A percentile compares a stretch with the other conserved stretches of the same genome.
Conservation (phyloP, 345 rosid genomes). For the Euphorbia tirucalli region DNA sequence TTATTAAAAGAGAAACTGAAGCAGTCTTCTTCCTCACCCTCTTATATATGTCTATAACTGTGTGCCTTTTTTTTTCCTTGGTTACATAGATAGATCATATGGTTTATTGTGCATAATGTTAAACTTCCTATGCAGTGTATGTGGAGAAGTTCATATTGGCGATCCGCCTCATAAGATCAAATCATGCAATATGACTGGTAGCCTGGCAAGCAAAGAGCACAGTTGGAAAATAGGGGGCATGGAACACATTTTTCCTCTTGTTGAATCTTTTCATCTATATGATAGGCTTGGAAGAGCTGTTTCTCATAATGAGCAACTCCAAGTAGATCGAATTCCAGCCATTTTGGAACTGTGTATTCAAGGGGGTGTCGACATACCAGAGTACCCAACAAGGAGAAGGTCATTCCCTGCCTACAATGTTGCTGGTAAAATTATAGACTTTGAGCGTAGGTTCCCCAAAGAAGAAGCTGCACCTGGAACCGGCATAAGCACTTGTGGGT, state of each 20-base stretch:
- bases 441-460: constrained; percentile 47
- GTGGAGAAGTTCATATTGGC: constrained; percentile 53
- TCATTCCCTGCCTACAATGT: constrained; percentile 38
- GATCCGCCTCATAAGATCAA: constrained; percentile 41
- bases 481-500: constrained; percentile 40
- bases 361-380: constrained; percentile 48
- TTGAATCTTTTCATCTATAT: constrained; percentile 53
- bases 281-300: constrained; percentile 55
- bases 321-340: constrained; percentile 49
- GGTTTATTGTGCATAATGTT: neutral
- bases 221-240: constrained; percentile 38
- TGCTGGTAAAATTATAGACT: constrained; percentile 43
- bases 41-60: neutral
- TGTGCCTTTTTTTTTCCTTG: neutral
- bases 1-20: neutral
- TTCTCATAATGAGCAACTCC: constrained; percentile 44
- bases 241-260: constrained; percentile 36
- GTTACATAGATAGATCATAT: neutral
- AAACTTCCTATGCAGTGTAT: constrained; percentile 32
- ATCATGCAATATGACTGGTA: constrained; percentile 38
- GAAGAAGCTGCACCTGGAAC: constrained; percentile 34
- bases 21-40: neutral
- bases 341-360: constrained; percentile 52
- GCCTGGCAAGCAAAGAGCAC: constrained; percentile 43
- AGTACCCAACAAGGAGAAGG: constrained; percentile 49